Evolutionary conservation across 352 stramenopile genomes (phyloP).

Genomic region (Stramenopiles sp.): DNA sequence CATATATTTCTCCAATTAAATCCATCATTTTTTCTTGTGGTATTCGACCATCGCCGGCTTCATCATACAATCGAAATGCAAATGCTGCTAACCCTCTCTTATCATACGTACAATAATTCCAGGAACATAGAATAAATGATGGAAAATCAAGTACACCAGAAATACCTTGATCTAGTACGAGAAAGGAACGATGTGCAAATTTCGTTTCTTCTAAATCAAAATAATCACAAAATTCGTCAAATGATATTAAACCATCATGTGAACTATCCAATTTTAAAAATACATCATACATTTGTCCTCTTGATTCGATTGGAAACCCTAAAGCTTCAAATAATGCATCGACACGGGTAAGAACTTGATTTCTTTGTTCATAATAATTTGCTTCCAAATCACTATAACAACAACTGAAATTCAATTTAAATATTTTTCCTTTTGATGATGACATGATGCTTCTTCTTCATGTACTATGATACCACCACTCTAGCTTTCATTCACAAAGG

Average conservation of each 20-base stretch:
- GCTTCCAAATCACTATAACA: no score
- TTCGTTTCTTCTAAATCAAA: background rate
- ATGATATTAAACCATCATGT: background rate
- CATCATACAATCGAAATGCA: background rate
- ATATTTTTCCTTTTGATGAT: no score
- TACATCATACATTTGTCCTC: background rate
- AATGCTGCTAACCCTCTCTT: background rate
- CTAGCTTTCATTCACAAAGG: no score
- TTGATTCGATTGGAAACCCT: background rate
- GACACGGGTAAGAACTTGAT: background rate
- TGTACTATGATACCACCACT: no score
- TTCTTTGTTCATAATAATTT: no score
- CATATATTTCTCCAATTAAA: background rate
- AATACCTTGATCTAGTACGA: background rate
- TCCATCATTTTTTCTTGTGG: background rate
- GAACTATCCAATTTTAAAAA: background rate
- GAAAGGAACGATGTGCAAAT: background rate
- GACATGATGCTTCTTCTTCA: no score
- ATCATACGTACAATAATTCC: slow-evolving; percentile 4
- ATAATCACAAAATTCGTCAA: background rate
- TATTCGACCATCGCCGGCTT: background rate
- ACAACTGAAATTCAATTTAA: no score
- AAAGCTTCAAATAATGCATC: background rate
- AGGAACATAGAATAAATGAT: background rate
- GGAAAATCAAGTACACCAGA: background rate